Evolutionary conservation across 163 green algal genomes (phyloP).

Genomic region (Trebouxiophyceae sp.): DNA sequence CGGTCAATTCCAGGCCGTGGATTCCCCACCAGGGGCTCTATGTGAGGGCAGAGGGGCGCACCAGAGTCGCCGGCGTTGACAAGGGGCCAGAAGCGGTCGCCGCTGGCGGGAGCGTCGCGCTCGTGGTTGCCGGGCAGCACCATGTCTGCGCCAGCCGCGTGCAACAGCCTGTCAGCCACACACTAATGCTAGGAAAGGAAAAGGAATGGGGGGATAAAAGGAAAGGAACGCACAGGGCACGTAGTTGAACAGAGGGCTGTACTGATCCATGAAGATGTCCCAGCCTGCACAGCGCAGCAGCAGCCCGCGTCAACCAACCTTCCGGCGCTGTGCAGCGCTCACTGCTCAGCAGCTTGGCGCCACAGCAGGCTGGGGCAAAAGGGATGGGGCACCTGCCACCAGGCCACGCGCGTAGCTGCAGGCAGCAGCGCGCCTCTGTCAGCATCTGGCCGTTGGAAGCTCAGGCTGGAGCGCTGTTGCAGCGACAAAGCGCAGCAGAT

Average conservation of each 20-base stretch:
- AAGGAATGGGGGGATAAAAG: too few relatives aligned
- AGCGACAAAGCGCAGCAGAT: too few relatives aligned
- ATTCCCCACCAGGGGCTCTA: too few relatives aligned
- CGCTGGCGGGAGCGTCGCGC: slow-evolving; percentile 26
- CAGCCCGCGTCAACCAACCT: slow-evolving; percentile 21
- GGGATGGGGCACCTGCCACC: background rate
- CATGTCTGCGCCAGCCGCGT: slow-evolving; percentile 4
- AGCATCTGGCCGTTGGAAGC: too few relatives aligned
- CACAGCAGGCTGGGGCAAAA: too few relatives aligned
- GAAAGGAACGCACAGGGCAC: slow-evolving; percentile 73
- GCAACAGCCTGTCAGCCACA: too few relatives aligned
- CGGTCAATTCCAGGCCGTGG: background rate
- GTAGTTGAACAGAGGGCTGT: slow-evolving; percentile 36
- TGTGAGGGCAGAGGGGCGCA: too few relatives aligned
- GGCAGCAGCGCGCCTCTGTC: background rate
- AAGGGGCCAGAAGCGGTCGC: slow-evolving; percentile 13
- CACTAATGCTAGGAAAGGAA: too few relatives aligned
- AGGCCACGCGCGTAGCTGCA: background rate
- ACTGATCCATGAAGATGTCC: slow-evolving; percentile 70
- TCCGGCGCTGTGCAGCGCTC: too few relatives aligned
- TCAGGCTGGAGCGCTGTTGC: too few relatives aligned
- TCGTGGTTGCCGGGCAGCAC: slow-evolving; percentile 47
- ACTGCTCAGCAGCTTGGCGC: too few relatives aligned
- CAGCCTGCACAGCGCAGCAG: slow-evolving; percentile 35
- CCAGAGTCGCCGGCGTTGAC: slow-evolving; percentile 35